A percentile compares a stretch with the other conserved stretches of the same genome.
Evolutionary conservation across 2,329 filamentous ascomycete genomes (phyloP).

Genomic region (Didymella arachidicola): DNA sequence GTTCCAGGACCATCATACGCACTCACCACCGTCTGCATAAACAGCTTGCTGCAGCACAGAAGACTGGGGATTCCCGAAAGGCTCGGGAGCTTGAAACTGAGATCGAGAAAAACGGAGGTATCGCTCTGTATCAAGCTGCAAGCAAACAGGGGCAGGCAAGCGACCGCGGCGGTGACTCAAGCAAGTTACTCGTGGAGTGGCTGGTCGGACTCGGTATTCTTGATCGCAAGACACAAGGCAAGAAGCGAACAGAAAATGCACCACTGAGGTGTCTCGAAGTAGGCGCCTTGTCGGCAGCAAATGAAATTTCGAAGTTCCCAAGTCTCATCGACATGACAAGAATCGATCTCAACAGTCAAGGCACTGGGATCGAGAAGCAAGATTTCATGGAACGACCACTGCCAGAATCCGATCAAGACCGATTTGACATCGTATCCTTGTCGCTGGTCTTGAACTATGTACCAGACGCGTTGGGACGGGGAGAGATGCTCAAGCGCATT

Average conservation of each 20-base stretch:
- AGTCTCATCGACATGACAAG: constrained; percentile 75
- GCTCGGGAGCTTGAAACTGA: constrained; percentile 56
- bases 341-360: constrained; percentile 91
- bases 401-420: constrained; percentile 66
- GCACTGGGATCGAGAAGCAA: constrained; percentile 80
- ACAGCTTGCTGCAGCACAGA: constrained; percentile 60
- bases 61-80: constrained; percentile 51
- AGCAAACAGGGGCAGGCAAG: constrained; percentile 68
- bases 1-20: constrained; percentile 65
- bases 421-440: constrained; percentile 89
- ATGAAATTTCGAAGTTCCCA: constrained; percentile 77
- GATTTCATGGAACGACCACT: constrained; percentile 92
- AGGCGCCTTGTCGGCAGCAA: constrained; percentile 82
- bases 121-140: constrained; percentile 67
- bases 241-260: constrained; percentile 5
- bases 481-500: constrained; percentile 75
- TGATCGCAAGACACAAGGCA: constrained; percentile 17
- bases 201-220: constrained; percentile 50
- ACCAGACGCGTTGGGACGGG: constrained; percentile 75
- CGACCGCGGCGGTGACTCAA: constrained; percentile 70
- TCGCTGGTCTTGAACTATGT: constrained; percentile 96
- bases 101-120: constrained; percentile 65
- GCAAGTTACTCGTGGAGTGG: constrained; percentile 67
- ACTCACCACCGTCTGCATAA: constrained; percentile 68
- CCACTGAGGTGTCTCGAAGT: constrained; percentile 80